Evolutionary conservation across 2,329 filamentous ascomycete species (phyloP), one percentile per base, ranked within the genome.

Genomic region (Fusarium sp.): DNA sequence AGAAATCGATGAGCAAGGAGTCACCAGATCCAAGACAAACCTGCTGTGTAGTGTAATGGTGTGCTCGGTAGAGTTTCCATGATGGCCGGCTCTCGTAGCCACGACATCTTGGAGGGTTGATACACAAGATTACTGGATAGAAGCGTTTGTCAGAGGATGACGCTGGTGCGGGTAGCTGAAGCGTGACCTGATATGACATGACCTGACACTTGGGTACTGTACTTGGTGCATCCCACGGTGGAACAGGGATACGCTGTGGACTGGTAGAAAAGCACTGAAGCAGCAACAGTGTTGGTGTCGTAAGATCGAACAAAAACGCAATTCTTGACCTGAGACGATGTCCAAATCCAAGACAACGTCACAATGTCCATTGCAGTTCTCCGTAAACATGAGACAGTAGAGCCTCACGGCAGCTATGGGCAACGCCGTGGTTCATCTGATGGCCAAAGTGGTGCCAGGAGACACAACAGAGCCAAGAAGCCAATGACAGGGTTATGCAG

Each of bases 141-240:
- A 47, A 42, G n/a, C 41, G 62, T 45, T 51, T 75, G 64, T 47
- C 61, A 61, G 65, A 70, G 75, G 64, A 75, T 76, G 76, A 67
- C 73, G 68, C 61, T 77, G 47, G 63, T 62, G 65, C 65, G 48
- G 61, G 61, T 64, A 61, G 64, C 54, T 60, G 51, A 68, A 77
- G 75, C 75, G 75, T 78, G 77, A 78, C 77, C 77, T 78, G 77
- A 75, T 72, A 78, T 78, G 77, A 78, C 75, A 73, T 78, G 77
- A 75, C 75, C 70, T 77, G 75, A 76, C 64, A 74, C 59, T 72
- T 78, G 68, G 68, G 64, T 75, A 62, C 55, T 77, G 64, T 75
- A 62, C 55, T 77, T 66, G 64, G 57, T 75, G 65, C 51, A 63
- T 68, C 47, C 41, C 56, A 42, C 63, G 55, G 60, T 34, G 51